These are phyloP conservation scores for Penicillium atrosanguineum DNA, from an alignment of 495 filamentous ascomycete species.

Conservation along the genomic window DNA sequence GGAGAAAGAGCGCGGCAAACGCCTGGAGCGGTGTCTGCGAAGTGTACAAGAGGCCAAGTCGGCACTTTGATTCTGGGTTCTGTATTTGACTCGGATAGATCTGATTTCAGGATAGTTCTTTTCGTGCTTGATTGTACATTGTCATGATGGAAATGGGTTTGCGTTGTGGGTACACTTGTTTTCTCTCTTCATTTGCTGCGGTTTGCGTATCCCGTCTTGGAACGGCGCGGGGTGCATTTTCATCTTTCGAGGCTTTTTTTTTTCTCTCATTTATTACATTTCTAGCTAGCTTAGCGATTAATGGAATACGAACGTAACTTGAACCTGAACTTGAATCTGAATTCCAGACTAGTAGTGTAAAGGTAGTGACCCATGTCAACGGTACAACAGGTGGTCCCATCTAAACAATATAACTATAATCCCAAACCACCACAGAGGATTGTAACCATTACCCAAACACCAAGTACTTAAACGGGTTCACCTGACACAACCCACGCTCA, in stretches of 20 bases:
- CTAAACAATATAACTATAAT: neutral
- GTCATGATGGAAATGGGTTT: slow-evolving; percentile 21
- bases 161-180: slow-evolving; percentile 1
- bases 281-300: slow-evolving; percentile 4
- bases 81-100: slow-evolving; percentile 14
- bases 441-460: neutral
- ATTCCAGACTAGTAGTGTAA: neutral
- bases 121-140: slow-evolving; percentile 18
- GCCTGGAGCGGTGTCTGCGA: slow-evolving; percentile 63
- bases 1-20: slow-evolving; percentile 76
- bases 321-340: neutral
- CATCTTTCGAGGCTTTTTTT: neutral
- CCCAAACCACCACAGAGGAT: neutral
- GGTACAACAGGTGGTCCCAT: neutral
- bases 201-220: neutral
- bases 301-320: neutral
- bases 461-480: neutral
- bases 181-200: slow-evolving; percentile 3
- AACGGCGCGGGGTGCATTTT: slow-evolving; percentile 2
- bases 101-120: neutral
- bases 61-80: neutral
- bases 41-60: slow-evolving; percentile 34
- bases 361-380: neutral
- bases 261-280: neutral
- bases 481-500: neutral